Conservation (phyloP, 2,329 filamentous ascomycete genomes). For the Penicillium capsulatum region DNA sequence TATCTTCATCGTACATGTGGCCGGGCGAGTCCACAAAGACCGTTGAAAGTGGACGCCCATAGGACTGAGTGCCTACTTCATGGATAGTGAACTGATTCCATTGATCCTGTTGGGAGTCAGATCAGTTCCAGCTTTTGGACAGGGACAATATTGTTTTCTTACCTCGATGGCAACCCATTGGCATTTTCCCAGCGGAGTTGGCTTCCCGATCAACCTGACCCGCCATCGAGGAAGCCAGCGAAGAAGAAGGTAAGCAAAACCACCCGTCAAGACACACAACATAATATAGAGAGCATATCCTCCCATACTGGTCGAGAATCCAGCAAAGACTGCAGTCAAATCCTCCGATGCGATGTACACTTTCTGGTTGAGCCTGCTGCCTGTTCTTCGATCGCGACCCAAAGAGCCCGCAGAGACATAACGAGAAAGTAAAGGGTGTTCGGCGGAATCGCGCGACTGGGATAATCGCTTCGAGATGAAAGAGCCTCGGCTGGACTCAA, state of each 20-base stretch:
- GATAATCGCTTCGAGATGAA: conserved; percentile 34
- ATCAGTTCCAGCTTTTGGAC: neutral
- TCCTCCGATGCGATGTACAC: conserved; percentile 92
- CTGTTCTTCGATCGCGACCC: conserved; percentile 57
- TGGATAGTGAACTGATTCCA: conserved; percentile 90
- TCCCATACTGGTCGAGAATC: conserved; percentile 71
- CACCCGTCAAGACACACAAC: conserved; percentile 68
- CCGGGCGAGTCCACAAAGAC: conserved; percentile 53
- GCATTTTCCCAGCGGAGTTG: conserved; percentile 66
- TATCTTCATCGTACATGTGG: conserved; percentile 60
- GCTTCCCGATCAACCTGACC: conserved; percentile 67
- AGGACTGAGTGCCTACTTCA: conserved; percentile 56
- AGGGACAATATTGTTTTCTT: conserved; percentile 24
- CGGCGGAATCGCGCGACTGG: conserved; percentile 44
- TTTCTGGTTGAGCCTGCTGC: conserved; percentile 74
- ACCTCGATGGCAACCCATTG: conserved; percentile 90
- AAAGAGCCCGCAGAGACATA: conserved; percentile 67
- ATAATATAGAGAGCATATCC: conserved; percentile 66
- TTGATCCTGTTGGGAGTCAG: conserved; percentile 63
- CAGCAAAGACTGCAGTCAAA: conserved; percentile 86
- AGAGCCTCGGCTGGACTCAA: conserved; percentile 33
- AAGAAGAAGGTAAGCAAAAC: conserved; percentile 77
- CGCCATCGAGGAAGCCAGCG: conserved; percentile 89
- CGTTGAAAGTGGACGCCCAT: conserved; percentile 60
- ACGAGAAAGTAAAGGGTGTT: conserved; percentile 64